Base-by-base conservation (phyloP, 2,329 filamentous ascomycete species). In the Trichoderma sp. region DNA sequence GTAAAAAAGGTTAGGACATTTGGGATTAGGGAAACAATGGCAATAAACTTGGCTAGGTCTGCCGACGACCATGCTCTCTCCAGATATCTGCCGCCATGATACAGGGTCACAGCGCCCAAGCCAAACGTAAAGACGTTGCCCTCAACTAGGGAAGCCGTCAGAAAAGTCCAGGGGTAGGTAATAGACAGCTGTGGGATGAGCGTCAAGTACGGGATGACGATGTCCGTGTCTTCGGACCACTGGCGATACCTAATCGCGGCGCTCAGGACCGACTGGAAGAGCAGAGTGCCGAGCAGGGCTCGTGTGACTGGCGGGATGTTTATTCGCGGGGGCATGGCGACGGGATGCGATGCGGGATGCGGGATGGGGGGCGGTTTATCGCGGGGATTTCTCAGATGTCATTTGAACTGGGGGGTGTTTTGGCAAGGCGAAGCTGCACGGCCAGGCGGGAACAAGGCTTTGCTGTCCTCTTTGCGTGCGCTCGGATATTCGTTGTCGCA, bases 281-380 rank as follows among this genome's bases (percentile, higher is more conserved):
- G 82, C 72, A 97, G 88, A 73, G 87, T 87, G 79, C 92, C 88
- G 77, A 99, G 91, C 71, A 95, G 87, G 77, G 89, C 90, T 74
- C 96, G 92, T 62, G 96, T 98, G 76, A 97, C 89, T 34, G 96
- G 95, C 73, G 96, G 96, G 74, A 98, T 91, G 79, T 97, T 98
- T 83, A 98, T 88, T 85, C 95, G 91, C 69, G 91, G 87, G 78
- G 93, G 88, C 94, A 97, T 92, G 80, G 78, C 82, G 82, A 77
- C 73, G 66, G 65, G 73, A 69, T 75, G 68, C 66, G 39, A 47
- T 68, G 58, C 70, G 69, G 65, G 58, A 56, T 67, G 64, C 39
- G 32, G 28, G 32, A 34, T 66, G 56, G 7, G 56, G 56, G 56
- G 32, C 14, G 53, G 34, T 69, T 43, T 47, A 57, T 43, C 68